Evolutionary conservation across 768 basidiomycete genomes (phyloP), one percentile per base, ranked within the genome.

Genomic region (Termitomyces sp.): DNA sequence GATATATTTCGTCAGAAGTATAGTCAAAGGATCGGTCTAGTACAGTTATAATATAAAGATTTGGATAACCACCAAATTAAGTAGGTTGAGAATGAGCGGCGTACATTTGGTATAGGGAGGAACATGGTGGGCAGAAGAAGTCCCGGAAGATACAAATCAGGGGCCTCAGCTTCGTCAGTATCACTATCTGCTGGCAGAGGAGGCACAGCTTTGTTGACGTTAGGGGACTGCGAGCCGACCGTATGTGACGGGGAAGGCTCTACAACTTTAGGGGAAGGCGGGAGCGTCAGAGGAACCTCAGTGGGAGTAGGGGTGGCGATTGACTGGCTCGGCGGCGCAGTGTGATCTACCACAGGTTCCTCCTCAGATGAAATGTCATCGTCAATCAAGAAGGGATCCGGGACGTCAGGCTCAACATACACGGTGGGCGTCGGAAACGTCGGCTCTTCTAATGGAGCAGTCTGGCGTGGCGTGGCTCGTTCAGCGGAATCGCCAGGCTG

Each of bases 31-130:
- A 74, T 93, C 92, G 57, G 89, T 92, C 91, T 94, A 79, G 68
- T 74, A 74, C 68, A 73, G 44, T 65, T 77, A 73, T 72, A 68
- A 68, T 76, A 80, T 70, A 75, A 70, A 73, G 75, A 67, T 73
- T 74, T 76, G 70, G 68, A 78, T 68, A 89, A 71, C 84, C 82
- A 87, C 84, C 84, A 88, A 12, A 79, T 77, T 45, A 88, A 75
- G 58, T 77, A 71, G 20, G 71, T 75, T 46, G 79, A 81, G 61
- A 82, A 72, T 50, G 74, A 73, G 64, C 65, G 74, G 83, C 89
- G 84, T 81, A 93, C 91, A 76, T 91, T 91, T 51, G 92, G 91
- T 43, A 93, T 88, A n/a, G 91, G 91, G 47, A 93, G 74, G 69
- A 93, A 93, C 87, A 93, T 88, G 34, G 85, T 87, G 34, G 91